These are phyloP conservation scores for Metschnikowia dekortorum DNA, from an alignment of 805 yeast genomes.

Conservation along the genomic window DNA sequence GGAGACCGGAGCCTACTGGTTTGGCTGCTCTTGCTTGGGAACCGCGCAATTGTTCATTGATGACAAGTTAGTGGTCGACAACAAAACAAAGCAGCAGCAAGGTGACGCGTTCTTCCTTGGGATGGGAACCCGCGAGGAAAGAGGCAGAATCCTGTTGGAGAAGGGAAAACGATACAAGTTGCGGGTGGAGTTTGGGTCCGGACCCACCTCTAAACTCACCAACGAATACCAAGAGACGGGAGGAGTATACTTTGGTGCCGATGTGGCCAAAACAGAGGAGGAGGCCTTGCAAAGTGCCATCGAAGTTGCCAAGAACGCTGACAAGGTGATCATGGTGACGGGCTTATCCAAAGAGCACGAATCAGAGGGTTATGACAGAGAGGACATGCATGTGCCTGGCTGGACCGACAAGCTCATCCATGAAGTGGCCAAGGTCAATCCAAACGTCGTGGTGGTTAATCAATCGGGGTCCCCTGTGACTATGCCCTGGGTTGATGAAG, in stretches of 20 bases:
- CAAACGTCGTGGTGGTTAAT: slow-evolving; percentile 28
- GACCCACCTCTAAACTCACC: slow-evolving; percentile 29
- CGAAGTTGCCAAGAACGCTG: slow-evolving; percentile 22
- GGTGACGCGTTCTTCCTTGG: slow-evolving; percentile 51
- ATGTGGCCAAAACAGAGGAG: slow-evolving; percentile 17
- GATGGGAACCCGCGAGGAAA: slow-evolving; percentile 51
- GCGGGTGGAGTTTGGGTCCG: slow-evolving; percentile 48
- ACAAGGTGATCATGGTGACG: slow-evolving; percentile 26
- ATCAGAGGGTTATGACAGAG: slow-evolving; percentile 28
- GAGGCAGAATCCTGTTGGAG: slow-evolving; percentile 32
- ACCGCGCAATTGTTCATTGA: slow-evolving; percentile 53
- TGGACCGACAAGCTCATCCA: slow-evolving; percentile 22
- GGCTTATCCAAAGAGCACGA: slow-evolving; percentile 30
- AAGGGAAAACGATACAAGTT: slow-evolving; percentile 44
- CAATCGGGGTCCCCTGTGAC: slow-evolving; percentile 34
- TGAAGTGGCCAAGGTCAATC: slow-evolving; percentile 24
- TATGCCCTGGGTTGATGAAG: slow-evolving; percentile 27
- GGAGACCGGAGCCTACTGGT: slow-evolving; percentile 43
- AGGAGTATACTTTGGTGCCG: slow-evolving; percentile 27
- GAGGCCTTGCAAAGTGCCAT: slow-evolving; percentile 25
- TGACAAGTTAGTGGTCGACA: slow-evolving; percentile 51
- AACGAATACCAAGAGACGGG: slow-evolving; percentile 18
- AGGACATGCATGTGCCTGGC: slow-evolving; percentile 27
- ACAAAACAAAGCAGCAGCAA: slow-evolving; percentile 45
- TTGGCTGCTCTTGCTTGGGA: slow-evolving; percentile 52